Evolutionary conservation across 2,329 filamentous ascomycete species (phyloP).

Genomic region (Bertia moriformis): DNA sequence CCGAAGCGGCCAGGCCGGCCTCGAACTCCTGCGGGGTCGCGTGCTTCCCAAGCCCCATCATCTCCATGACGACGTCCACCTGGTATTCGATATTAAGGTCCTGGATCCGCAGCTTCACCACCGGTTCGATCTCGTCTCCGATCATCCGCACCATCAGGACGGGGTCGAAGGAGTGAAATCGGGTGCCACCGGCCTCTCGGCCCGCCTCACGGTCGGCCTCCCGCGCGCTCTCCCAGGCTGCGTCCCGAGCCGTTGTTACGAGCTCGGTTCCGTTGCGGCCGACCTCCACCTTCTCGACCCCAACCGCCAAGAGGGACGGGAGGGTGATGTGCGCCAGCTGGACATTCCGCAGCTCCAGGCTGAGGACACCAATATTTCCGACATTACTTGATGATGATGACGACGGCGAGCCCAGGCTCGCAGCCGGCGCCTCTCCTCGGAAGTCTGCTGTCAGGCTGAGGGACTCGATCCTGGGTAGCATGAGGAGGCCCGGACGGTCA

Average conservation of each 20-base stretch:
- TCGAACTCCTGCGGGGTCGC: slow-evolving; percentile 61
- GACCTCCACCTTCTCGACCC: slow-evolving; percentile 47
- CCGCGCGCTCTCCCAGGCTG: too few species aligned
- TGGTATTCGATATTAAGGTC: slow-evolving; percentile 77
- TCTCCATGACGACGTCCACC: slow-evolving; percentile 66
- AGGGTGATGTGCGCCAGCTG: slow-evolving; percentile 72
- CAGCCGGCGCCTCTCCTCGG: slow-evolving; percentile 51
- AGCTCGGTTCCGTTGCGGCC: slow-evolving; percentile 50
- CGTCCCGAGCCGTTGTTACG: slow-evolving; percentile 12
- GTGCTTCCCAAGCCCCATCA: slow-evolving; percentile 57
- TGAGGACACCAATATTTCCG: slow-evolving; percentile 56
- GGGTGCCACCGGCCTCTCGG: too few species aligned
- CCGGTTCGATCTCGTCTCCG: slow-evolving; percentile 84
- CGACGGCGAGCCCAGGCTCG: too few species aligned
- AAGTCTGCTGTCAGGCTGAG: slow-evolving; percentile 45
- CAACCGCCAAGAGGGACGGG: slow-evolving; percentile 69
- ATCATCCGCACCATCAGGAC: slow-evolving; percentile 82
- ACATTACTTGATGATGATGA: slow-evolving; percentile 61
- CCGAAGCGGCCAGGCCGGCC: slow-evolving; percentile 60
- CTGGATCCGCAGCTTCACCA: slow-evolving; percentile 74
- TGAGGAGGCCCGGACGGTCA: slow-evolving; percentile 77
- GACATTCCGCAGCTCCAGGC: slow-evolving; percentile 40
- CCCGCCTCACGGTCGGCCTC: too few species aligned
- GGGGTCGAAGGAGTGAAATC: slow-evolving; percentile 16
- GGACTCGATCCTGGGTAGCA: slow-evolving; percentile 52